Evolutionary conservation across 805 yeast genomes (phyloP), one percentile per base, ranked within the genome.

Genomic region (Scheffersomyces stipitis): DNA sequence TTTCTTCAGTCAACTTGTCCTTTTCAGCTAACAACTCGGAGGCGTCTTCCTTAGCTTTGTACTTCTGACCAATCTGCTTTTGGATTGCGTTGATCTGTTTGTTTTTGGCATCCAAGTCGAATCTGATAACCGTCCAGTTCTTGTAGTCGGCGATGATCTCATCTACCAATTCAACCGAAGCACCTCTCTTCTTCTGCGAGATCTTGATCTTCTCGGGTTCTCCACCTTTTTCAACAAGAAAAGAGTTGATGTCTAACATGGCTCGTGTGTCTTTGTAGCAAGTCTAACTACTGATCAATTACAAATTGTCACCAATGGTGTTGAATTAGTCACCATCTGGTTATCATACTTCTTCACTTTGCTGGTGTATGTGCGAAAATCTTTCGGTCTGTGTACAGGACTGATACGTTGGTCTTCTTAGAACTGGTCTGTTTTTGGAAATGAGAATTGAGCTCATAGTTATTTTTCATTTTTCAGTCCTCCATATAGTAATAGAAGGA

Each of bases 151-250:
- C 75, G 60, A 93, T 87, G 62, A 93, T 90, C 69, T 91, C 96
- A 62, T 93, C 99, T 35, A 93, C 98, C 36, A 93, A 58, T 66
- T 93, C 99, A 36, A 90, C 98, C 24, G 93, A 71, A 52, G 79
- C 98, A 44, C 95, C 96, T 74, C 99, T 88, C 45, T 95, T 96
- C 64, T 71, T 80, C 67, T 93, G 99, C 26, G 97, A 90, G 56
- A 71, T 78, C 62, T 84, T 84, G 60, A 93, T 88, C 37, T 72
- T 72, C 51, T 90, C 91, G 29, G 99, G 96, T 64, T 90, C 80
- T 45, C 99, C 99, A 41, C 99, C 99, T 69, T 89, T 91, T 60
- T 93, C 99, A 52, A 82, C 96, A 52, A 93, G 83, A 62, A 93
- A 93, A 60, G 86, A 85, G 49, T 83, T 73, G 49, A 93, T 87